A percentile compares a stretch with the other conserved stretches of the same genome.
These are phyloP conservation scores for Leccinum ochraceum DNA, from an alignment of 768 basidiomycete species.

Conservation along the genomic window DNA sequence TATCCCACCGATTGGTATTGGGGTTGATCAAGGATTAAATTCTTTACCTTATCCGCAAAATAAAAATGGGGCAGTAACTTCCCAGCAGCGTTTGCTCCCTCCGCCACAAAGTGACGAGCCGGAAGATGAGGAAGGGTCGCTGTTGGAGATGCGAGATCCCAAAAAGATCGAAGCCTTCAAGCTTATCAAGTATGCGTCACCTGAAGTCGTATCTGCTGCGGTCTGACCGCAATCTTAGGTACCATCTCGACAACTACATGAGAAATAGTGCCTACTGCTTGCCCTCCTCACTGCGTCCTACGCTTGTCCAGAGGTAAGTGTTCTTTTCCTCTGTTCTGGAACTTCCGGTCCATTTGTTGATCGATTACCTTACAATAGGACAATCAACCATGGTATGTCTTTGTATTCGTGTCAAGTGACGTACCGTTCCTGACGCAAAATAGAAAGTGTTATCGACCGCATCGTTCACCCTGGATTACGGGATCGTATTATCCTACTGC, in stretches of 20 bases:
- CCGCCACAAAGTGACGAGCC: slow-evolving; percentile 42
- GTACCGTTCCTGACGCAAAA: slow-evolving; percentile 12
- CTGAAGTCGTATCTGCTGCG: neutral
- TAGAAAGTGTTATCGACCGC: slow-evolving; percentile 90
- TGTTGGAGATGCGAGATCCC: slow-evolving; percentile 47
- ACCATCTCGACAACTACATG: slow-evolving; percentile 90
- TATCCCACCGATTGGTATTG: slow-evolving; percentile 57
- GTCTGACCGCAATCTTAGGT: slow-evolving; percentile 43
- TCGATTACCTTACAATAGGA: slow-evolving; percentile 42
- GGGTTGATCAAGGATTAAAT: slow-evolving; percentile 54
- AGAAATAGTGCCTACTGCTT: slow-evolving; percentile 85
- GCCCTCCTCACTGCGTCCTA: slow-evolving; percentile 84
- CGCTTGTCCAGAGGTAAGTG: slow-evolving; percentile 77
- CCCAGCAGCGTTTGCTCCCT: slow-evolving; percentile 29
- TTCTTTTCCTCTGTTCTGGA: neutral
- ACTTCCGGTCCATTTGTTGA: slow-evolving; percentile 3
- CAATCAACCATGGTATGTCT: slow-evolving; percentile 77
- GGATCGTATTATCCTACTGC: slow-evolving; percentile 86
- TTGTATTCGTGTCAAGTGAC: slow-evolving; percentile 1
- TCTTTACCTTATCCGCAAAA: slow-evolving; percentile 49
- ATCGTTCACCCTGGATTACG: slow-evolving; percentile 88
- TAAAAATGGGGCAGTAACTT: slow-evolving; percentile 25
- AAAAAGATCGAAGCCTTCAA: slow-evolving; percentile 80
- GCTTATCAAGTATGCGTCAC: slow-evolving; percentile 63
- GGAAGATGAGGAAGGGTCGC: slow-evolving; percentile 52